phyloP scores from a whole-genome alignment of 2,329 filamentous ascomycete species.

The Hansfordia pulvinata region DNA sequence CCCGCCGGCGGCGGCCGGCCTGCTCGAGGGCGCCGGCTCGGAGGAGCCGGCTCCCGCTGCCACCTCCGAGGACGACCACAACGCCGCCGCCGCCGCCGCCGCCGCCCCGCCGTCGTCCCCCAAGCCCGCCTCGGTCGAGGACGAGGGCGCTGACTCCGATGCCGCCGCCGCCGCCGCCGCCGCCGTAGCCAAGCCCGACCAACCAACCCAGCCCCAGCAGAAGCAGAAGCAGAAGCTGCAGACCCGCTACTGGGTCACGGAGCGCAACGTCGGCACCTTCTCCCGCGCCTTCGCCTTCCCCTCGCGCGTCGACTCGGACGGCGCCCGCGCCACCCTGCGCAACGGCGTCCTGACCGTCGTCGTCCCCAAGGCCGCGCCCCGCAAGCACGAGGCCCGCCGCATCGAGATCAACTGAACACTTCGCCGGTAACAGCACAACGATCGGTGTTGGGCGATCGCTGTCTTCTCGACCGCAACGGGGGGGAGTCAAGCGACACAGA shows the following conservation, averaged over 20 bases:
- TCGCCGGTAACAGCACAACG: conserved; percentile 7
- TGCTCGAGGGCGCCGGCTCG: conserved; percentile 1
- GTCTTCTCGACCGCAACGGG: too few relatives aligned
- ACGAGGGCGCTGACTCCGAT: not conserved
- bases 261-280: conserved; percentile 55
- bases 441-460: conserved; percentile 15
- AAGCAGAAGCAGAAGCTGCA: conserved; percentile 14
- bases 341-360: conserved; percentile 51
- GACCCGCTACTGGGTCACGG: conserved; percentile 57
- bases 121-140: conserved; percentile 4
- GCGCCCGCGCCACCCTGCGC: conserved; percentile 46
- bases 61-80: not conserved
- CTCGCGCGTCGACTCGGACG: conserved; percentile 44
- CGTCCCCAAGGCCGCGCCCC: conserved; percentile 56
- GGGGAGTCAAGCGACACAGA: too few relatives aligned
- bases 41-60: too few relatives aligned
- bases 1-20: conserved; percentile 1
- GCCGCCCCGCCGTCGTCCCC: not conserved
- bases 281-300: conserved; percentile 57
- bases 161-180: not conserved
- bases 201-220: conserved; percentile 8
- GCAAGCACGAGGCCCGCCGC: conserved; percentile 41
- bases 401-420: too few relatives aligned
- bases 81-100: not conserved
- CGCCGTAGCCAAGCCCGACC: conserved; percentile 3